phyloP scores from a whole-genome alignment of 345 rosid species.

The Arabidopsis arenosa region DNA sequence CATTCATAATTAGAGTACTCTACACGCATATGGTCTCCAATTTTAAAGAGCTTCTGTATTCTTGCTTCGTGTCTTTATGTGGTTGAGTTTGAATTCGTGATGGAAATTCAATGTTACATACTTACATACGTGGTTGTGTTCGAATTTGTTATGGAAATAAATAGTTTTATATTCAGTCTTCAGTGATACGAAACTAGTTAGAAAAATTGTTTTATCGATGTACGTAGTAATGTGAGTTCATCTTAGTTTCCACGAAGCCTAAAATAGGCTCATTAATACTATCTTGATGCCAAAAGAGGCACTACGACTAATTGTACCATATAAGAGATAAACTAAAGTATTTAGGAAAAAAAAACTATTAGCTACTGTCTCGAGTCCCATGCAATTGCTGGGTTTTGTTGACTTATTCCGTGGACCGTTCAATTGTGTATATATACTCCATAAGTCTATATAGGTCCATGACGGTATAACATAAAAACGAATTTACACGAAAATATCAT shows the following conservation, averaged over 20 bases:
- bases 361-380: slow-evolving; percentile 49
- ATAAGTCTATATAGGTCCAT: background rate
- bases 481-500: background rate
- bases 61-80: slow-evolving; percentile 5
- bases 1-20: slow-evolving; percentile 23
- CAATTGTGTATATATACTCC: slow-evolving; percentile 11
- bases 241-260: slow-evolving; percentile 22
- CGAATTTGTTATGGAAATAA: background rate
- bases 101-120: background rate
- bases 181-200: background rate
- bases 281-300: slow-evolving; percentile 26
- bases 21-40: slow-evolving; percentile 3
- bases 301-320: slow-evolving; percentile 22
- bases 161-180: background rate
- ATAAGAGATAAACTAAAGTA: slow-evolving; percentile 14
- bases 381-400: slow-evolving; percentile 37
- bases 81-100: slow-evolving; percentile 21
- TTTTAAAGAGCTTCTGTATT: background rate
- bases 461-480: background rate
- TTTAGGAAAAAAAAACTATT: background rate
- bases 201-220: slow-evolving; percentile 12
- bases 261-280: slow-evolving; percentile 27
- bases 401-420: slow-evolving; percentile 41
- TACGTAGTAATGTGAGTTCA: slow-evolving; percentile 13
- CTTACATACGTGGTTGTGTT: background rate